Conservation (phyloP, 208 protist species). For the Crithidia bombi region DNA sequence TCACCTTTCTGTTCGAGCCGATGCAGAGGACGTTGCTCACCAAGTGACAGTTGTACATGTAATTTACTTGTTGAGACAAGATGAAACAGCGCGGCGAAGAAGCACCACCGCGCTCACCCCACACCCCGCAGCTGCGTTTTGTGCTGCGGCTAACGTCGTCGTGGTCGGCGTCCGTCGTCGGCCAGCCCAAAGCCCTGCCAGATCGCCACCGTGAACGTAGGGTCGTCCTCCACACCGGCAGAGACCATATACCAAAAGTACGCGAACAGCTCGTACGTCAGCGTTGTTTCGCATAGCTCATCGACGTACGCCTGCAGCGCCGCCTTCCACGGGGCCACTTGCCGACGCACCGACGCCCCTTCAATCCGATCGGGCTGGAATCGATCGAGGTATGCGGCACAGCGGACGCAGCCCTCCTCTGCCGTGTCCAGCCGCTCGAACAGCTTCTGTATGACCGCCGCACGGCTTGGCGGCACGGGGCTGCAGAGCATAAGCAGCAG, state of each 20-base stretch:
- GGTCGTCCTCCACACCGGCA: slow-evolving; percentile 76
- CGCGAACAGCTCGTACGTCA: slow-evolving; percentile 68
- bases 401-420: slow-evolving; percentile 8
- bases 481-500: slow-evolving; percentile 57
- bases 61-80: no score
- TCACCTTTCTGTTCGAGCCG: no score
- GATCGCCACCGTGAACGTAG: slow-evolving; percentile 78
- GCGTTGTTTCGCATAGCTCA: slow-evolving; percentile 38
- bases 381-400: slow-evolving; percentile 32
- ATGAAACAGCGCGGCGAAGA: no score
- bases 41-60: no score
- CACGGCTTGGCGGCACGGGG: slow-evolving; percentile 54
- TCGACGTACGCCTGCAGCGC: slow-evolving; percentile 44
- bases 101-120: no score
- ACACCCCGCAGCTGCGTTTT: background rate
- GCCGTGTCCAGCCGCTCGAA: slow-evolving; percentile 52
- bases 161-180: slow-evolving; percentile 19
- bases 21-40: no score
- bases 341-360: slow-evolving; percentile 35
- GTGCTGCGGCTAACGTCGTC: background rate
- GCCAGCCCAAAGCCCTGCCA: slow-evolving; percentile 84
- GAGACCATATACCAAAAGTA: slow-evolving; percentile 83
- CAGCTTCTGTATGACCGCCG: slow-evolving; percentile 67
- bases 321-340: slow-evolving; percentile 47
- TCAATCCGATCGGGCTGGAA: slow-evolving; percentile 60